A percentile compares a stretch with the other conserved stretches of the same genome.
Evolutionary conservation across 306 rosid genomes (phyloP).

Genomic region (Vigna radiata): DNA sequence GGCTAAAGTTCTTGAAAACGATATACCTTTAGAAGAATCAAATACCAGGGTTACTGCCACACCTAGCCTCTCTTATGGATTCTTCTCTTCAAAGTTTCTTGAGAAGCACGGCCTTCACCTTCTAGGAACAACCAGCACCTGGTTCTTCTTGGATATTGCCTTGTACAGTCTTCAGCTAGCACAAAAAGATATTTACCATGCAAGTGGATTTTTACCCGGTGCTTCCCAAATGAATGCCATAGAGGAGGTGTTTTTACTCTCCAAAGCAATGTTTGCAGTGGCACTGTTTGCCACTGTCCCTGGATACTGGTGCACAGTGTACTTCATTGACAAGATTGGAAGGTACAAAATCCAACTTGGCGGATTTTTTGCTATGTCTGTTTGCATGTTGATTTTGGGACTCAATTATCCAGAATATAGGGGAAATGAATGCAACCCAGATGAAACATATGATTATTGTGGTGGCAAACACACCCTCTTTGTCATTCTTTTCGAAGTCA

Average conservation of each 20-base stretch:
- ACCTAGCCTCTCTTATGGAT: conserved; percentile 46
- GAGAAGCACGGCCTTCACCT: conserved; percentile 61
- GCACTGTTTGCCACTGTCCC: conserved; percentile 72
- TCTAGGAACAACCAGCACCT: conserved; percentile 64
- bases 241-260: conserved; percentile 64
- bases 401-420: conserved; percentile 38
- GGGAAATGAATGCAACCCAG: conserved; percentile 44
- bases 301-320: conserved; percentile 76
- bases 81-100: conserved; percentile 59
- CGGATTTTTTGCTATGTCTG: conserved; percentile 69
- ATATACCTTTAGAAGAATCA: conserved; percentile 27
- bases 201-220: conserved; percentile 59
- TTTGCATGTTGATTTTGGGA: conserved; percentile 61
- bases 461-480: conserved; percentile 44
- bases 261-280: conserved; percentile 65
- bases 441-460: conserved; percentile 23
- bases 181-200: conserved; percentile 73
- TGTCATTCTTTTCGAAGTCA: conserved; percentile 58
- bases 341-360: conserved; percentile 58
- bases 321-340: conserved; percentile 63
- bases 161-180: conserved; percentile 65
- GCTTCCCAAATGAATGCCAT: conserved; percentile 67
- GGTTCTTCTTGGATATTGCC: conserved; percentile 79
- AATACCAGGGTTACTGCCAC: conserved; percentile 3
- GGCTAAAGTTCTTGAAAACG: conserved; percentile 62